Base-by-base conservation (phyloP, 1,284 basidiomycete species). In the Phlebopus sp. region DNA sequence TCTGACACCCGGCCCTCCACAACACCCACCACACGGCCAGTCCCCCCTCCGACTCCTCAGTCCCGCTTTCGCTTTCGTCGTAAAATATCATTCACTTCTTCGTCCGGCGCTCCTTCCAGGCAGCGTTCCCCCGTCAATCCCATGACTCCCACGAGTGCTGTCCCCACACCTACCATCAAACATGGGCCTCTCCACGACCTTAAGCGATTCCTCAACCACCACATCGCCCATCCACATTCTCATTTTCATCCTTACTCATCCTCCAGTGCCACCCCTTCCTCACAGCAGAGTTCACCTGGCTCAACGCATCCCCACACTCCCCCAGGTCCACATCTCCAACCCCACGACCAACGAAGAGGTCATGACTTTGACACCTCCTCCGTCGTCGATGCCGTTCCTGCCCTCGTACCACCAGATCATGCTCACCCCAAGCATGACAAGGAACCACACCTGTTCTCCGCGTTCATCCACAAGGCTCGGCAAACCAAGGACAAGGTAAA, bases 161-260 rank as follows among this genome's bases (percentile, higher is more conserved):
- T 46, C 37, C 37, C 56, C 37, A 46, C 52, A 44, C 10, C 71
- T 58, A 21, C 67, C 2, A 61, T 66, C 47, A 72, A 78, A 49
- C 76, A 77, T 52, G 83, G 90, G 0, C 86, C 91, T 3, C 77
- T 97, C 42, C 84, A 90, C 69, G 93, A 96, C 67, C 81, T 97
- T 58, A 92, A 92, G 63, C 87, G 92, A 27, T 95, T 96, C 74
- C 78, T 96, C 52, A 90, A 94, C 69, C 82, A 90, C 68, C 90
- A 93, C 69, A 86, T 93, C 45, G 83, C 83, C 51, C 83, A 88
- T 52, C 63, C 69, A 47, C 59, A 64, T 32, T 58, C 57, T 42
- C 59, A 61, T 23, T 54, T 55, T 41, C 61, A 62, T 13, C 49
- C 57, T 14, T 14, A 55, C 41, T 40, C 54, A 10, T 48, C 59